Evolutionary conservation across 768 basidiomycete genomes (phyloP), one percentile per base, ranked within the genome.

Genomic region (Xerocomellus amylosporus): DNA sequence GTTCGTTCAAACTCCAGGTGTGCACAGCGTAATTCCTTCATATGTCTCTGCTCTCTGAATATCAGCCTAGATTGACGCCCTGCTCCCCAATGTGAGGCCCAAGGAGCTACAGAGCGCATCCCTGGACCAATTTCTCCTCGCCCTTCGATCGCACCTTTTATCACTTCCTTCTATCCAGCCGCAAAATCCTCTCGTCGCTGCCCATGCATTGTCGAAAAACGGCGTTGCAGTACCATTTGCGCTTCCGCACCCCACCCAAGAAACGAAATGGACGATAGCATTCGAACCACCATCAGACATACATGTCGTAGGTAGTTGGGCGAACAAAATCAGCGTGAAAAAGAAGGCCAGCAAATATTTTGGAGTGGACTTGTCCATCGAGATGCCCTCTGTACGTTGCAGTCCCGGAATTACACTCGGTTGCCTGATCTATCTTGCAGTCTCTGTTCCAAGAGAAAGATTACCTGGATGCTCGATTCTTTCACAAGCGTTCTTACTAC

Each of bases 391-490:
- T 37, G 92, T 91, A 64, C 61, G 85, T 76, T 19, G 46, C 37
- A 26, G 30, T 33, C 19, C 9, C 9, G 13, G 8, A 17, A 30
- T 46, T 19, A 20, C n/a, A 15, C 48, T 15, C 50, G 8, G 30
- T 45, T 51, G 10, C 44, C 49, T 47, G 54, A 53, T 49, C 50
- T 46, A 14, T 15, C 31, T 19, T 33, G 5, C 51, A 90, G 88
- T 69, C 61, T 44, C 75, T 97, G n/a, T 95, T 98, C 64, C 92
- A 96, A 74, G 92, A 95, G 64, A 99, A 98, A 67, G 95, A 98
- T 66, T 91, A 93, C 59, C 76, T 93, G 53, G 87, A 94, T 65
- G 82, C 85, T 8, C 83, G 97, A 12, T 93, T 88, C 69, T 95
- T 96, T 67, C 88, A 95, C 67, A 98, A 98, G 67, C 79, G 91